These are phyloP conservation scores for Irpex lacteus DNA, from an alignment of 1,284 basidiomycete species.

Conservation along the genomic window DNA sequence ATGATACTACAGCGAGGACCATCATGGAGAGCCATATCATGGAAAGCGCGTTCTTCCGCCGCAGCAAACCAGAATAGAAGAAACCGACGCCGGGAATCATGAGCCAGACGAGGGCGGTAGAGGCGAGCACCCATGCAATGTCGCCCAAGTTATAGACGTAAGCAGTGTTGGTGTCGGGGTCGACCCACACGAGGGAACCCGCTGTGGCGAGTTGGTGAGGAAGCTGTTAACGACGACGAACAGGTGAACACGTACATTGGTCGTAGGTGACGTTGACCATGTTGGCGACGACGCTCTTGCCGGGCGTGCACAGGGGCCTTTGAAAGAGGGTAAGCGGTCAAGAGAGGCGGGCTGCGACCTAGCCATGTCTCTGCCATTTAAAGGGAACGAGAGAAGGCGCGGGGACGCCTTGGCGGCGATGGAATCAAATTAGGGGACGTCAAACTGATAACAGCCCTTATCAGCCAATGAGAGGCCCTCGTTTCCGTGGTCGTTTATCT, in stretches of 20 bases:
- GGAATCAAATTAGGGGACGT: background rate
- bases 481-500: background rate
- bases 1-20: conserved; percentile 57
- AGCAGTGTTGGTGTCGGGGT: conserved; percentile 36
- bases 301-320: background rate
- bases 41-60: conserved; percentile 89
- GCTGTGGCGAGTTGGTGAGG: conserved; percentile 15
- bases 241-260: conserved; percentile 33
- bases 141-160: conserved; percentile 71
- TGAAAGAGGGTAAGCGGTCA: background rate
- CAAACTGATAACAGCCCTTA: background rate
- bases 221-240: background rate
- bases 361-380: background rate
- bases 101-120: conserved; percentile 81
- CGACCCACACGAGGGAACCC: conserved; percentile 32
- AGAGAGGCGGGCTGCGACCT: background rate
- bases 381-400: background rate
- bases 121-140: conserved; percentile 74
- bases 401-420: background rate
- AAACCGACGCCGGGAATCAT: conserved; percentile 92
- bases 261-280: conserved; percentile 59
- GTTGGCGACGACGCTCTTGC: conserved; percentile 5
- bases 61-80: conserved; percentile 85
- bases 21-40: conserved; percentile 89
- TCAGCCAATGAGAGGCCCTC: background rate